Base-by-base conservation (phyloP, 371 early-diverging fungal genomes). In the Blakeslea trispora region DNA sequence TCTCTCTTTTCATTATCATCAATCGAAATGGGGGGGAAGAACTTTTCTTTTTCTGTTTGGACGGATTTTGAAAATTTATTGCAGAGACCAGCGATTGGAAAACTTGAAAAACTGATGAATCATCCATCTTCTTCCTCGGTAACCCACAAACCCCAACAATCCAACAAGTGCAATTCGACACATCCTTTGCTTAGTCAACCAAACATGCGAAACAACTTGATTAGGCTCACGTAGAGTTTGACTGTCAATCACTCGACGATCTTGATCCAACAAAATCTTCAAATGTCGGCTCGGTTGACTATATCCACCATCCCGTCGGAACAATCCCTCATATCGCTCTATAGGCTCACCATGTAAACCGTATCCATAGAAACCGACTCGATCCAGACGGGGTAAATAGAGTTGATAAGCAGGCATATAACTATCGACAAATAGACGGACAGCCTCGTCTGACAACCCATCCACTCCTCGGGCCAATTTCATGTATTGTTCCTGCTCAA, bases 361-460 rank as follows among this genome's bases (percentile, higher is more conserved):
- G 21, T 62, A 53, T 8, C 68, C 71, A 65, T 80, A 87, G 52
- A 88, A 77, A 5, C 83, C 83, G 42, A 79, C 72, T 11, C 64
- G 50, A 40, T 74, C 60, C 34, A 90, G 63, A 11, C 75, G 53
- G 6, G 84, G 85, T 45, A 90, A 61, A 55, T 89, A 90, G 45
- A 94, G 70, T 51, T 87, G 84, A 66, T 97, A 96, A 2, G 86
- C 84, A 1, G 96, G 96, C 91, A 96, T 90, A 63, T 92, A 97
- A 34, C 92, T 80, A 23, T 89, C 81, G 3, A 97, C 91, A 85
- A 97, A 96, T 19, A 82, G 83, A 2, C 73, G 61, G 10, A 96
- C 90, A 62, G 88, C 83, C 21, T 81, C 81, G 41, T 86, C 82
- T 1, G 81, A 81, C 74, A 96, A 65, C 0, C 85, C 87, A 0